These are phyloP conservation scores for Stereocaulon alpinum DNA, from an alignment of 495 filamentous ascomycete genomes.

Conservation along the genomic window DNA sequence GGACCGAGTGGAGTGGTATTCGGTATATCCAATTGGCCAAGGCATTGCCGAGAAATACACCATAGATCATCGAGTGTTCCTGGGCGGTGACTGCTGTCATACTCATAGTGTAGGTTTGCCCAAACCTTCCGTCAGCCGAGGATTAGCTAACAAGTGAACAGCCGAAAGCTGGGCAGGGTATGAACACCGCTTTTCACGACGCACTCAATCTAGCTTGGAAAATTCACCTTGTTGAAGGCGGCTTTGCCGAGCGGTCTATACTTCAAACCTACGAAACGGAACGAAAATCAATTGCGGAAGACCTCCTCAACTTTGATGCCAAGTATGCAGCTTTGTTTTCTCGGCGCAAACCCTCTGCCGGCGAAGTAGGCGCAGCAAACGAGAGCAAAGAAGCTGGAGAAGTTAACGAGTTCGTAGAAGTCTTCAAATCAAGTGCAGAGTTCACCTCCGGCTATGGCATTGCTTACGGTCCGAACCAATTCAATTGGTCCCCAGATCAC, in stretches of 20 bases:
- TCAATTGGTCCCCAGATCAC: constrained; percentile 65
- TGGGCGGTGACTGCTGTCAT: constrained; percentile 52
- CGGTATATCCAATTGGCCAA: constrained; percentile 50
- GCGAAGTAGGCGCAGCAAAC: constrained; percentile 43
- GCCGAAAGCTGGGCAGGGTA: constrained; percentile 50
- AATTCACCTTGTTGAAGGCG: constrained; percentile 52
- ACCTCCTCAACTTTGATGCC: constrained; percentile 65
- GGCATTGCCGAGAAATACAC: constrained; percentile 47
- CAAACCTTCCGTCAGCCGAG: not conserved
- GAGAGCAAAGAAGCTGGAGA: constrained; percentile 27
- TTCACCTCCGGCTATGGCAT: constrained; percentile 59
- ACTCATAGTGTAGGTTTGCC: constrained; percentile 47
- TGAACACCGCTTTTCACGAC: constrained; percentile 43
- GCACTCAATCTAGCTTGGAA: constrained; percentile 72
- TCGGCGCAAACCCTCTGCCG: constrained; percentile 45
- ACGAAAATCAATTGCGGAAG: constrained; percentile 54
- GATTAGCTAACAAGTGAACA: constrained; percentile 21
- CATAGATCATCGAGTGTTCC: constrained; percentile 41
- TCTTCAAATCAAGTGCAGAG: constrained; percentile 54
- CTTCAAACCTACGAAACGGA: constrained; percentile 62
- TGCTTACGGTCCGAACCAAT: constrained; percentile 48
- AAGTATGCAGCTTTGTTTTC: constrained; percentile 47
- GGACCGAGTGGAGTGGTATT: constrained; percentile 45
- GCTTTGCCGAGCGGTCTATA: constrained; percentile 43
- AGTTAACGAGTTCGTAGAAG: constrained; percentile 53